phyloP scores from a whole-genome alignment of 202 grass and related monocot species.

The Panicum virgatum region DNA sequence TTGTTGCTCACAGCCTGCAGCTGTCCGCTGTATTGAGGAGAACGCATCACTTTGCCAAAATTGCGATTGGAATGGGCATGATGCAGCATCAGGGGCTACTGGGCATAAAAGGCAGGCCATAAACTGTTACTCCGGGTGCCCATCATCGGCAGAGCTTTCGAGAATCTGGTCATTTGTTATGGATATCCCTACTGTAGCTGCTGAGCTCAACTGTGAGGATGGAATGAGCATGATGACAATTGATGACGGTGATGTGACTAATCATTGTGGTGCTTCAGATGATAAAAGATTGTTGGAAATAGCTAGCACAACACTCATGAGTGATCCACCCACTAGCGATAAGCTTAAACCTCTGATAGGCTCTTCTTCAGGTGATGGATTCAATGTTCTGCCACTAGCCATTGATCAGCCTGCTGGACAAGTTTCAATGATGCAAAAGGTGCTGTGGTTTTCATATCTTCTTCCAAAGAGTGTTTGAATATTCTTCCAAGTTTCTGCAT shows the following conservation, averaged over 20 bases:
- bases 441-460: slow-evolving; percentile 22
- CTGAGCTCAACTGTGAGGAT: slow-evolving; percentile 64
- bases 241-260: slow-evolving; percentile 51
- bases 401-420: slow-evolving; percentile 39
- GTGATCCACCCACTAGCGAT: slow-evolving; percentile 35
- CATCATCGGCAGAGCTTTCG: slow-evolving; percentile 74
- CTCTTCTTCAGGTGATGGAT: slow-evolving; percentile 44
- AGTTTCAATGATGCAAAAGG: slow-evolving; percentile 51
- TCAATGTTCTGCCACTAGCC: slow-evolving; percentile 35
- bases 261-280: slow-evolving; percentile 35
- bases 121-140: slow-evolving; percentile 86
- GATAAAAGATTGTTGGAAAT: slow-evolving; percentile 48
- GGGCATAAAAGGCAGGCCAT: slow-evolving; percentile 83
- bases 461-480: background rate
- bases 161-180: slow-evolving; percentile 83
- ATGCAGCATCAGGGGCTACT: slow-evolving; percentile 44
- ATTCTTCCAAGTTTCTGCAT: slow-evolving; percentile 26
- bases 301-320: slow-evolving; percentile 41
- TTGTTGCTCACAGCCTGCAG: slow-evolving; percentile 70
- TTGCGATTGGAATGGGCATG: slow-evolving; percentile 78
- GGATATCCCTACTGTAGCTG: slow-evolving; percentile 53
- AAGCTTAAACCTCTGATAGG: slow-evolving; percentile 53
- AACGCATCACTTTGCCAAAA: slow-evolving; percentile 81
- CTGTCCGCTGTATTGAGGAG: slow-evolving; percentile 67
- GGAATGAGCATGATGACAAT: slow-evolving; percentile 91